These are phyloP conservation scores for Penicillium samsonianum DNA, from an alignment of 495 filamentous ascomycete genomes.

Conservation along the genomic window DNA sequence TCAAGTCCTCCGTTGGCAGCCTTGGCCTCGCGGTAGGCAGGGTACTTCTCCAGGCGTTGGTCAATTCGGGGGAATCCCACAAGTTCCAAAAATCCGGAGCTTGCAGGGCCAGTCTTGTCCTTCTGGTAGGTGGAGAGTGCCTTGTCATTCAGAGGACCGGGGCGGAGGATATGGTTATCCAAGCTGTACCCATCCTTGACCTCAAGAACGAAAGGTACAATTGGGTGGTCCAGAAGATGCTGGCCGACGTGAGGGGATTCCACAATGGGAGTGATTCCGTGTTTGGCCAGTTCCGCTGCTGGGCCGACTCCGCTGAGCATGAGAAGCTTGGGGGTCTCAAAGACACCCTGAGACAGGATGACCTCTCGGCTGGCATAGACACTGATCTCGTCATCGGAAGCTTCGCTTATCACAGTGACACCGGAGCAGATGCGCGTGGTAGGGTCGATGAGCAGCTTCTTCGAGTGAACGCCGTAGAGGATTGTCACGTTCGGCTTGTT, in stretches of 20 bases:
- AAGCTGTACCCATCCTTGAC: constrained; percentile 57
- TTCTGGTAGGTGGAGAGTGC: constrained; percentile 49
- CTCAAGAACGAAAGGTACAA: constrained; percentile 55
- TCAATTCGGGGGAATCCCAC: constrained; percentile 61
- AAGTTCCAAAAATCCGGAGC: constrained; percentile 55
- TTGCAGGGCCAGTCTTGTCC: constrained; percentile 52
- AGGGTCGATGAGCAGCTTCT: constrained; percentile 56
- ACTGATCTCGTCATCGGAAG: constrained; percentile 19
- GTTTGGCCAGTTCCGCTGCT: constrained; percentile 46
- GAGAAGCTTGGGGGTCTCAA: constrained; percentile 50
- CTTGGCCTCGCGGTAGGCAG: constrained; percentile 52
- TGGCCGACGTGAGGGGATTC: constrained; percentile 54
- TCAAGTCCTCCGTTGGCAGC: constrained; percentile 45
- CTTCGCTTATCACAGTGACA: constrained; percentile 52
- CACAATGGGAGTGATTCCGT: constrained; percentile 48
- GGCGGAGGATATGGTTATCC: constrained; percentile 55
- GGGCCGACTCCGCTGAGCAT: constrained; percentile 51
- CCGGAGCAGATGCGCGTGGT: constrained; percentile 34
- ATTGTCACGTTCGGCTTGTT: constrained; percentile 59
- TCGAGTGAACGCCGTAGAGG: constrained; percentile 48
- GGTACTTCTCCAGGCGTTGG: constrained; percentile 46
- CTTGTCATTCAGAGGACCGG: constrained; percentile 46
- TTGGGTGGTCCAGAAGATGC: constrained; percentile 60
- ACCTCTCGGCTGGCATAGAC: constrained; percentile 48
- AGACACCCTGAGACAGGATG: constrained; percentile 46